phyloP scores from a whole-genome alignment of 768 basidiomycete species.

The Amanita phalloides region DNA sequence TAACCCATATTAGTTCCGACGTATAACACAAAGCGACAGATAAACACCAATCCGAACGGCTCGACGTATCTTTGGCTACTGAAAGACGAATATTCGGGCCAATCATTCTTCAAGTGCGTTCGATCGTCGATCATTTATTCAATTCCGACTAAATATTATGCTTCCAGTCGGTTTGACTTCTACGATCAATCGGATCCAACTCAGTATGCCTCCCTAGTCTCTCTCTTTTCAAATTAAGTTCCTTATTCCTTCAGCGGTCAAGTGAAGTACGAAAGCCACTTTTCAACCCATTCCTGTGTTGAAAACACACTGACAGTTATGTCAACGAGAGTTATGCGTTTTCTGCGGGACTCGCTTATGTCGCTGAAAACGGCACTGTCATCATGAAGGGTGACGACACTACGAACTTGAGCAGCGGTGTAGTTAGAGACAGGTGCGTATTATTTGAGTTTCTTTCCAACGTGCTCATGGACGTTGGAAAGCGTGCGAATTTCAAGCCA shows the following conservation, averaged over 20 bases:
- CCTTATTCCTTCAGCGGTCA: constrained; percentile 38
- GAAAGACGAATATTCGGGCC: constrained; percentile 55
- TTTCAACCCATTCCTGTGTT: not conserved
- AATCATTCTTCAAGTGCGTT: constrained; percentile 61
- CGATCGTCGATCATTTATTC: not conserved
- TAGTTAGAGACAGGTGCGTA: constrained; percentile 49
- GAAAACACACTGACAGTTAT: constrained; percentile 23
- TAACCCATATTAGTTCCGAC: not conserved
- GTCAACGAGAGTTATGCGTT: constrained; percentile 46
- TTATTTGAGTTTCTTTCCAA: not conserved
- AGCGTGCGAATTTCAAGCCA: constrained; percentile 73
- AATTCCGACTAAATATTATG: not conserved
- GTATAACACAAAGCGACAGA: constrained; percentile 11
- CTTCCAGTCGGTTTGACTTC: constrained; percentile 43
- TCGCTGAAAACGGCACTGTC: constrained; percentile 45
- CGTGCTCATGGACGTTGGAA: not conserved
- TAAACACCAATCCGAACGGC: constrained; percentile 34
- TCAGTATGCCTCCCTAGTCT: constrained; percentile 27
- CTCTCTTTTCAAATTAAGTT: constrained; percentile 9
- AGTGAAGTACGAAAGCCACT: constrained; percentile 44
- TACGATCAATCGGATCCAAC: constrained; percentile 58
- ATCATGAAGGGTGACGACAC: constrained; percentile 74
- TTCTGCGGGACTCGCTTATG: constrained; percentile 40
- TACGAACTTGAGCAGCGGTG: constrained; percentile 39
- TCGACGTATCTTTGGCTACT: constrained; percentile 54